phyloP scores from a whole-genome alignment of 106 monocot genomes.

The Acorus gramineus region DNA sequence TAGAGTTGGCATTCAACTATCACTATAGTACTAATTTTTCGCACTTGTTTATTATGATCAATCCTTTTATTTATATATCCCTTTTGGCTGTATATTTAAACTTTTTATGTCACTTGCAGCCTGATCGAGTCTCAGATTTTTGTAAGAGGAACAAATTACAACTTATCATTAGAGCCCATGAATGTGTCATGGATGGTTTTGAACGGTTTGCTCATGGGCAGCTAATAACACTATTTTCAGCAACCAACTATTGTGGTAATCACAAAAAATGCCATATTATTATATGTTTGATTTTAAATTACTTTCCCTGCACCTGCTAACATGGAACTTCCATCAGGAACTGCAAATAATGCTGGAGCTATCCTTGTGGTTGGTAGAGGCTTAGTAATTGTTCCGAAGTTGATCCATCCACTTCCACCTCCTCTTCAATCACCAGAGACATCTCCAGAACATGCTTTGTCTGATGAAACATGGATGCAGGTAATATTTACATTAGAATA shows the following conservation, averaged over 20 bases:
- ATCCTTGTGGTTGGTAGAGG: slow-evolving; percentile 94
- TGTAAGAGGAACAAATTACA: slow-evolving; percentile 91
- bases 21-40: too few relatives aligned
- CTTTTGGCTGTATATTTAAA: too few relatives aligned
- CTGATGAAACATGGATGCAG: slow-evolving; percentile 93
- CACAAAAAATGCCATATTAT: neutral
- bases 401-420: slow-evolving; percentile 99
- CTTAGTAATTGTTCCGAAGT: slow-evolving; percentile 88
- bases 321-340: slow-evolving; percentile 30
- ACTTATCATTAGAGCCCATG: slow-evolving; percentile 96
- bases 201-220: slow-evolving; percentile 98
- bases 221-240: slow-evolving; percentile 91
- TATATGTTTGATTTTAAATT: neutral
- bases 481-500: slow-evolving; percentile 13
- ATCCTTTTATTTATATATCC: too few relatives aligned
- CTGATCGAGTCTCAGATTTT: slow-evolving; percentile 89
- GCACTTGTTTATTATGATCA: too few relatives aligned
- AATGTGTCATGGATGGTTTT: slow-evolving; percentile 99
- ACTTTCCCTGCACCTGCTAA: slow-evolving; percentile 3
- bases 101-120: slow-evolving; percentile 44
- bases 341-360: slow-evolving; percentile 96
- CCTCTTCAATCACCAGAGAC: slow-evolving; percentile 82
- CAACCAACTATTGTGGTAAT: slow-evolving; percentile 96
- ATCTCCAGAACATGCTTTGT: slow-evolving; percentile 61
- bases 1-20: too few relatives aligned